A percentile compares a stretch with the other conserved stretches of the same genome.
phyloP scores from a whole-genome alignment of 768 basidiomycete genomes.

The Candolleomyces efflorescens region DNA sequence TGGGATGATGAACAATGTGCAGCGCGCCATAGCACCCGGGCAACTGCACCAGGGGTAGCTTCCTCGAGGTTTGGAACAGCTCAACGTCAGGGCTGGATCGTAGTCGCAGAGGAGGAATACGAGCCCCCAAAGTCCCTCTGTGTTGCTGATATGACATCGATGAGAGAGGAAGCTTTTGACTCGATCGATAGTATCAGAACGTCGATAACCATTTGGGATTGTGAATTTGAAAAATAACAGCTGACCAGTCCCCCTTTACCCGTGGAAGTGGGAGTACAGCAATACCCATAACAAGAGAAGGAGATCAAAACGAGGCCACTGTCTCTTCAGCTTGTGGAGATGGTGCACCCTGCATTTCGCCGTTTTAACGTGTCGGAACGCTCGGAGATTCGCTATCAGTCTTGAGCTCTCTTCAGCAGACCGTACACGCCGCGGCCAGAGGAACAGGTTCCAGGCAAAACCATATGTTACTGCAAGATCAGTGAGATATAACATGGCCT shows the following conservation, averaged over 20 bases:
- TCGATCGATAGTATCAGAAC: conserved; percentile 1
- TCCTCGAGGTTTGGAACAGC: not conserved
- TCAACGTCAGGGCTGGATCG: not conserved
- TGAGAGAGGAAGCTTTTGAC: not conserved
- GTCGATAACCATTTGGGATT: not conserved
- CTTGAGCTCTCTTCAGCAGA: not conserved
- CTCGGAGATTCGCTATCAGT: not conserved
- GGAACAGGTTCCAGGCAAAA: not conserved
- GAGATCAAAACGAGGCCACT: not conserved
- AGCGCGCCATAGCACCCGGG: not conserved
- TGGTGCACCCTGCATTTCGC: not conserved
- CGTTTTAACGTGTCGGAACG: not conserved
- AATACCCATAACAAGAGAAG: not conserved
- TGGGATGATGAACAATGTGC: not conserved
- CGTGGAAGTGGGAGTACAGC: not conserved
- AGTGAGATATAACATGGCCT: too few relatives aligned
- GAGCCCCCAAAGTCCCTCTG: not conserved
- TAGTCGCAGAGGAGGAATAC: not conserved
- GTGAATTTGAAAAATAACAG: not conserved
- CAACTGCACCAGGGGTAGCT: too few relatives aligned
- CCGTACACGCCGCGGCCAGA: not conserved
- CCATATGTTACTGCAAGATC: not conserved
- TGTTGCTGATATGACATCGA: not conserved
- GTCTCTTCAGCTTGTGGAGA: not conserved
- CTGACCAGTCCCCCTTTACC: not conserved